phyloP scores from a whole-genome alignment of 441 rosid genomes.

The Adansonia gregorii region DNA sequence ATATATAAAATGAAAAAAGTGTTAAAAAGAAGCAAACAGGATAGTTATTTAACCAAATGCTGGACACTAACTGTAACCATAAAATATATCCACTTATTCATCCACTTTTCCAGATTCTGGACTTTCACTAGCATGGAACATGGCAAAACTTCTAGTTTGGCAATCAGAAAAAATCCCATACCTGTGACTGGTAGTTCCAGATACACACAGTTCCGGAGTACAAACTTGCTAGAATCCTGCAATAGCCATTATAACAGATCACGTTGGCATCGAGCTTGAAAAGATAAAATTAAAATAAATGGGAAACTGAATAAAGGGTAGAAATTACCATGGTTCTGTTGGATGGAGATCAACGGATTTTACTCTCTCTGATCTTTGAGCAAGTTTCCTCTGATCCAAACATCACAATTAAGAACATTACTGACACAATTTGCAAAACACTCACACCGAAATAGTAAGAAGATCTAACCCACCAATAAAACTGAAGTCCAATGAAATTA shows the following conservation, averaged over 20 bases:
- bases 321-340: constrained; percentile 80
- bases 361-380: constrained; percentile 83
- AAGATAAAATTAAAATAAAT: constrained; percentile 5
- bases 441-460: neutral
- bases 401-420: constrained; percentile 28
- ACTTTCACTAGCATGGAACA: neutral
- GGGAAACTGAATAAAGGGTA: constrained; percentile 7
- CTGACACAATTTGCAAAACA: constrained; percentile 14
- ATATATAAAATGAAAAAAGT: neutral
- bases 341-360: constrained; percentile 91
- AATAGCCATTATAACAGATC: constrained; percentile 10
- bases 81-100: neutral
- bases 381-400: constrained; percentile 64
- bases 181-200: constrained; percentile 85
- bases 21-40: neutral
- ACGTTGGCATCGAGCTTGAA: neutral
- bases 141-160: neutral
- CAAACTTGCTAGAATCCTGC: constrained; percentile 77
- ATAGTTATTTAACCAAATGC: constrained; percentile 8
- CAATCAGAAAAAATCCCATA: constrained; percentile 32
- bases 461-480: neutral
- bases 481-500: constrained; percentile 11
- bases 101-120: neutral
- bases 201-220: constrained; percentile 79
- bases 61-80: neutral